Base-by-base conservation (phyloP, 805 yeast species). In the Metschnikowia hibisci region DNA sequence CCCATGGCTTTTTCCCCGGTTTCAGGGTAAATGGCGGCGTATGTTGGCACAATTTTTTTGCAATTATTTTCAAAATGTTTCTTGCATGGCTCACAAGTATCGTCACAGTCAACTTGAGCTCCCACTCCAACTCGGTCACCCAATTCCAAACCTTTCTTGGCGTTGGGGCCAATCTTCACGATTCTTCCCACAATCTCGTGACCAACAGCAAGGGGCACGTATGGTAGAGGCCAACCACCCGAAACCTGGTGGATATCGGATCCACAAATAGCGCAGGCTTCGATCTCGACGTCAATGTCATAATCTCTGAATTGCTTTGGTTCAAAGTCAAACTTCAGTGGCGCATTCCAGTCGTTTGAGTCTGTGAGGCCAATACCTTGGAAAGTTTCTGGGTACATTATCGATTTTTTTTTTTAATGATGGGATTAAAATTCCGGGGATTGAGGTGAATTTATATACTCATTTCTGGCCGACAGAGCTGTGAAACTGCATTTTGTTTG, bases 71-170 rank as follows among this genome's bases (percentile, higher is more conserved):
- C 39, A 18, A 36, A 23, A 9, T 29, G 22, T 28, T n/a, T 5
- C 6, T 36, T 32, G 31, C 47, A 44, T 3, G 44, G 41, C 8
- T 32, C 37, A 25, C 47, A 44, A 10, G 38, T 22, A 33, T 29
- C 22, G 26, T 40, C 43, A 20, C 44, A 40, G 42, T 44, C 47
- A 36, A 39, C 32, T 56, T 77, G 81, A 16, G 91, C 90, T 53
- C 95, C 95, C 41, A 84, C 75, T 45, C 90, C 95, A 25, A 84
- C 91, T 51, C 87, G 71, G 50, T 86, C 82, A 43, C 95, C 95
- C 12, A 81, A 58, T 57, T 70, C 76, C 64, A 62, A 71, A 41
- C 47, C 44, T 8, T 29, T 16, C 16, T 37, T 44, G 14, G 40
- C 47, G 12, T 44, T 41, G 10, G 44, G 42, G 27, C 47, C 47